Base-by-base conservation (phyloP, 208 protist genomes). In the Angomonas desouzai region DNA sequence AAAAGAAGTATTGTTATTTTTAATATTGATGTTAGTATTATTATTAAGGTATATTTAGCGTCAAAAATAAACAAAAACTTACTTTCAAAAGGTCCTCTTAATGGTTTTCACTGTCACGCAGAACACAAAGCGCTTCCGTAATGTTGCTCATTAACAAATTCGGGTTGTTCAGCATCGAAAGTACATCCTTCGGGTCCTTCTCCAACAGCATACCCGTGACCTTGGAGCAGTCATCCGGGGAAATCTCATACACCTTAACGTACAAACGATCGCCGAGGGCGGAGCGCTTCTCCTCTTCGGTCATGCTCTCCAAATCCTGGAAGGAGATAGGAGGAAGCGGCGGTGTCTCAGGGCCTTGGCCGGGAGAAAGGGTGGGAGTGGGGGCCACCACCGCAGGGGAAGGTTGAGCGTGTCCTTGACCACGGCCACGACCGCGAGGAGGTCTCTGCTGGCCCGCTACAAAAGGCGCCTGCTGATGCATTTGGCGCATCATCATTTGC, bases 131-230 rank as follows among this genome's bases (percentile, higher is more conserved):
- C 10, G 85, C 89, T 79, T 94, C 89, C 10, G 74, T 86, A 43
- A 92, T 83, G 63, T 82, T 80, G 36, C 89, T 82, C 59, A 81
- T 63, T 1, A 94, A 71, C 18, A 81, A 36, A 62, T 77, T 81
- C 57, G 76, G 83, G 57, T 92, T 74, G 63, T 75, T 79, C 49
- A 94, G 79, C 32, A 94, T 69, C 38, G 76, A 69, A 59, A 83
- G 89, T 3, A 82, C 83, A 16, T 91, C 83, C 57, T 84, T 85
- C 3, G 67, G 61, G 38, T 87, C 73, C 76, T 91, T 87, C 70
- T 94, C 89, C 30, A 94, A 76, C 61, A 94, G 86, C 89, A 94
- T 94, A 61, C 89, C 89, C 10, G 89, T 94, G 40, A 94, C 87
- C 77, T 94, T 94, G 27, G 85, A 80, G 62, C 83, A 85, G 71